Conservation (phyloP, 2,329 filamentous ascomycete species). For the Aspergillus latus region DNA sequence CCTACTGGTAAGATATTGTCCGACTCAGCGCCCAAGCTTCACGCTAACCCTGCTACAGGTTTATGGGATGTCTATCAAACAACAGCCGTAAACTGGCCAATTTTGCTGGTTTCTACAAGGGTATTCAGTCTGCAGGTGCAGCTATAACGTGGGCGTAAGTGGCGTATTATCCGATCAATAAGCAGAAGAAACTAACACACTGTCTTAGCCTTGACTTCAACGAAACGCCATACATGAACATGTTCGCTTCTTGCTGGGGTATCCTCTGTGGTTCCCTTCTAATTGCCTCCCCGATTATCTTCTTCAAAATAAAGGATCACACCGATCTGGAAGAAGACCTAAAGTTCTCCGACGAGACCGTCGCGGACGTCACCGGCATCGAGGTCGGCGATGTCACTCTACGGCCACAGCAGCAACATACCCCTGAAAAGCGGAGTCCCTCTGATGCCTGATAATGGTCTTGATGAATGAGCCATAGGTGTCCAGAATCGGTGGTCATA, state of each 20-base stretch:
- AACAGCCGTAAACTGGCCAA: constrained; percentile 89
- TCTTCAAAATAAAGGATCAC: constrained; percentile 77
- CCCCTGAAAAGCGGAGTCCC: not conserved
- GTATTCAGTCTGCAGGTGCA: constrained; percentile 82
- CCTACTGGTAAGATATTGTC: constrained; percentile 69
- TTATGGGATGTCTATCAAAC: constrained; percentile 91
- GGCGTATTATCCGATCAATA: not conserved
- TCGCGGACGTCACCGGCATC: constrained; percentile 61
- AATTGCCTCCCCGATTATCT: constrained; percentile 75
- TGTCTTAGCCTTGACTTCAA: constrained; percentile 68
- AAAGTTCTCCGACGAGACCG: constrained; percentile 79
- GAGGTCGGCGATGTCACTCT: constrained; percentile 16
- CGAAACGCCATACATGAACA: constrained; percentile 64
- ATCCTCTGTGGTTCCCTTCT: constrained; percentile 70
- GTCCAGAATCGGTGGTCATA: constrained; percentile 8
- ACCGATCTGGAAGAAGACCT: constrained; percentile 78
- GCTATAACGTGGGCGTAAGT: constrained; percentile 55
- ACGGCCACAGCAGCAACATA: not conserved
- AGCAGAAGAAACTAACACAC: not conserved
- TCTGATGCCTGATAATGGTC: constrained; percentile 1
- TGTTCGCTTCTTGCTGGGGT: constrained; percentile 76
- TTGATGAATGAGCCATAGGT: not conserved
- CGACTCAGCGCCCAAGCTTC: not conserved
- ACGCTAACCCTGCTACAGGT: constrained; percentile 50
- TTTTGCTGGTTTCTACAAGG: constrained; percentile 87